Evolutionary conservation across 73 alveolate genomes (phyloP).

Genomic region (Symbiodinium pilosum): DNA sequence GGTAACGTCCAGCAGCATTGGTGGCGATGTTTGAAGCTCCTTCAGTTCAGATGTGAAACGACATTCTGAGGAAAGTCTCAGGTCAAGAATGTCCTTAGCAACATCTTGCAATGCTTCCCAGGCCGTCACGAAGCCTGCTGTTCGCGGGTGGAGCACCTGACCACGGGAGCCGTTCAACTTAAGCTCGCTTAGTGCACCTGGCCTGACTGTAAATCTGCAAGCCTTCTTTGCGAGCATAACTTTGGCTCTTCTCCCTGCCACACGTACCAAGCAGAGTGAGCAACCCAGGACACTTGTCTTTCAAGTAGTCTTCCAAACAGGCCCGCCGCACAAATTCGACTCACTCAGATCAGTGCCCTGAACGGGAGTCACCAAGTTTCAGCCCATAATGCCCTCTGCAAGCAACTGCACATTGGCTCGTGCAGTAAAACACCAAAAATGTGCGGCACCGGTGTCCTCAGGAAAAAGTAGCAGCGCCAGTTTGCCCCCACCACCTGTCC

Average conservation of each 20-base stretch:
- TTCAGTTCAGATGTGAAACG: no score
- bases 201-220: conserved; percentile 9
- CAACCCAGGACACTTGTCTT: no score
- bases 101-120: neutral
- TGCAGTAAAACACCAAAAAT: no score
- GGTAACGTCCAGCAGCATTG: neutral
- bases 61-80: neutral
- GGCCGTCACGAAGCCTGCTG: neutral
- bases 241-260: conserved; percentile 23
- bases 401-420: neutral
- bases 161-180: neutral
- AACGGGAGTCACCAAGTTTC: neutral
- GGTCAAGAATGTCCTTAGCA: neutral
- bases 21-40: neutral
- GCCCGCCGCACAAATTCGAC: conserved; percentile 1
- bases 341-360: conserved; percentile 15
- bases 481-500: neutral
- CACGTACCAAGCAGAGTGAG: neutral
- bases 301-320: no score
- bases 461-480: neutral
- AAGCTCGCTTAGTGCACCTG: neutral
- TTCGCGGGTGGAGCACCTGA: conserved; percentile 1
- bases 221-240: conserved; percentile 1
- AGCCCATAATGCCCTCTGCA: neutral
- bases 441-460: neutral